A percentile compares a stretch with the other conserved stretches of the same genome.
Evolutionary conservation across 345 rosid genomes (phyloP).

Genomic region (Brassica cretica): DNA sequence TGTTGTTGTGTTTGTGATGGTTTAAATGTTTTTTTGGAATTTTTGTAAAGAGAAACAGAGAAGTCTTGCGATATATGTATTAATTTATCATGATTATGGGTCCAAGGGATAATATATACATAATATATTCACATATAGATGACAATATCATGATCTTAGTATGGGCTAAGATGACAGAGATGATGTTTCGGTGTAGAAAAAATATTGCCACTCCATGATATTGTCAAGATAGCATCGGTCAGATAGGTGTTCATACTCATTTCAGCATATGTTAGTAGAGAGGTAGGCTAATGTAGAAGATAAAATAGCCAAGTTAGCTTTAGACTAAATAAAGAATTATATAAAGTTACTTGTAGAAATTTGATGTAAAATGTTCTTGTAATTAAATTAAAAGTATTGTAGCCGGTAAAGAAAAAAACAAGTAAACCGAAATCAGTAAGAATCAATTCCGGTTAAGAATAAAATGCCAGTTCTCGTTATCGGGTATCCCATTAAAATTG

Average conservation of each 20-base stretch:
- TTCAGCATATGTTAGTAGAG: neutral
- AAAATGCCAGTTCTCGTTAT: neutral
- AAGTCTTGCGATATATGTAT: constrained; percentile 4
- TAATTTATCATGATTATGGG: constrained; percentile 22
- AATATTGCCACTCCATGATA: neutral
- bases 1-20: constrained; percentile 13
- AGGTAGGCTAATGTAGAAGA: neutral
- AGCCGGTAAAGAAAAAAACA: too few relatives aligned
- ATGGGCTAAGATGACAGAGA: too few relatives aligned
- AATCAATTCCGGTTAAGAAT: neutral
- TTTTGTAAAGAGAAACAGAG: constrained; percentile 28
- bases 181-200: neutral
- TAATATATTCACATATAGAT: constrained; percentile 1
- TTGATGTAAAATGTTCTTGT: neutral
- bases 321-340: too few relatives aligned
- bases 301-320: neutral
- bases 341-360: neutral
- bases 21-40: constrained; percentile 23
- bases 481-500: too few relatives aligned
- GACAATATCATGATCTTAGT: too few relatives aligned
- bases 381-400: too few relatives aligned
- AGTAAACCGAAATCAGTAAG: neutral
- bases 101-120: neutral
- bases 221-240: too few relatives aligned
- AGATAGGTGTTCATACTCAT: too few relatives aligned